A percentile compares a stretch with the other conserved stretches of the same genome.
Conservation (phyloP, 306 rosid genomes). For the Luffa acutangula region DNA sequence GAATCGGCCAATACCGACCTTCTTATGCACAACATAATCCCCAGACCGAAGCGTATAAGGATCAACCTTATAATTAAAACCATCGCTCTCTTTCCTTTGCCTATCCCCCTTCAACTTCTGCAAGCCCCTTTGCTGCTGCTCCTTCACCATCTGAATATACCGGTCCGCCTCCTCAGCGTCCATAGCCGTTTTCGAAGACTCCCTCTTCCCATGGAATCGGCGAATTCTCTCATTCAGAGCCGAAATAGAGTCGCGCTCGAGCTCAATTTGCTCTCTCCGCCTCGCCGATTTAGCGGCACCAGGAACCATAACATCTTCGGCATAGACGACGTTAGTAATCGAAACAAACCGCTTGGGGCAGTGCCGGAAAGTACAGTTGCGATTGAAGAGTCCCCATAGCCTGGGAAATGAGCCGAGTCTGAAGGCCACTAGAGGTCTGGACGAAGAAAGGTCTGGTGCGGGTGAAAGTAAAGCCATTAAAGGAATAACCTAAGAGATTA, state of each 20-base stretch:
- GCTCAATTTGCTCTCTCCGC: constrained; percentile 23
- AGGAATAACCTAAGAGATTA: not conserved
- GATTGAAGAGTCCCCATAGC: constrained; percentile 26
- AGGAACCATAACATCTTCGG: constrained; percentile 26
- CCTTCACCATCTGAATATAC: constrained; percentile 65
- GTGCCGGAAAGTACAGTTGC: constrained; percentile 14
- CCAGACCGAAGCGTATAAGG: constrained; percentile 83
- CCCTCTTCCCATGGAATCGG: constrained; percentile 44
- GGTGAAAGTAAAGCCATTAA: constrained; percentile 51
- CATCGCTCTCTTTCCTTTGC: constrained; percentile 22
- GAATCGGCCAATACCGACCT: constrained; percentile 85
- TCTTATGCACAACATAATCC: constrained; percentile 87
- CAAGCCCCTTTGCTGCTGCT: constrained; percentile 82
- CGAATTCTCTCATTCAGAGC: constrained; percentile 59
- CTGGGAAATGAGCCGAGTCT: constrained; percentile 26
- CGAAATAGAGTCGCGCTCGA: constrained; percentile 46
- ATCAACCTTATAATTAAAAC: constrained; percentile 56
- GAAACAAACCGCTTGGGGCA: not conserved
- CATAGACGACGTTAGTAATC: constrained; percentile 32
- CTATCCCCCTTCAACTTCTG: constrained; percentile 67
- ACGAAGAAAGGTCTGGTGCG: constrained; percentile 8
- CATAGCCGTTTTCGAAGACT: constrained; percentile 33
- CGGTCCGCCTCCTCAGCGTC: constrained; percentile 64
- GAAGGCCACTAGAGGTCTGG: constrained; percentile 16
- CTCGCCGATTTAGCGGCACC: constrained; percentile 19